Conservation (phyloP, 805 yeast species). For the Yarrowia sp. region DNA sequence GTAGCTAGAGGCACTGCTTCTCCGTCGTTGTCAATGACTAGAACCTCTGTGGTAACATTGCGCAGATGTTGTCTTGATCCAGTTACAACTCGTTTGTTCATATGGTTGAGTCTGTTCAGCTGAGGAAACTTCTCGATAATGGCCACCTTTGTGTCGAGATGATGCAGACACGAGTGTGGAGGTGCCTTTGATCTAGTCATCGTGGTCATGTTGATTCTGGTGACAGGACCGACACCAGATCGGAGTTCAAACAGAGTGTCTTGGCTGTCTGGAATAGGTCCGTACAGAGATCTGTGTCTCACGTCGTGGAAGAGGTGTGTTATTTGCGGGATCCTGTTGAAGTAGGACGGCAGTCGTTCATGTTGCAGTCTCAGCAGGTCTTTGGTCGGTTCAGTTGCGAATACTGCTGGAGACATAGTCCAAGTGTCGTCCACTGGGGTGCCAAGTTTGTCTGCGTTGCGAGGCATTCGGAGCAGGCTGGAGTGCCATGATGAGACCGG, state of each 20-base stretch:
- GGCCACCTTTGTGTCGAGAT: constrained; percentile 14
- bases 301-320: constrained; percentile 5
- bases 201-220: constrained; percentile 13
- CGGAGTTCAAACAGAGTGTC: constrained; percentile 18
- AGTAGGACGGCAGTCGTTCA: background rate
- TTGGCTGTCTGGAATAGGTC: constrained; percentile 2
- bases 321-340: background rate
- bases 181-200: constrained; percentile 14
- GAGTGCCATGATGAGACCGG: constrained; percentile 11
- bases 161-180: constrained; percentile 14
- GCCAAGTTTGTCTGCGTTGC: background rate
- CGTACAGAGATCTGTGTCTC: constrained; percentile 5
- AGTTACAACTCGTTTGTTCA: constrained; percentile 15
- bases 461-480: background rate
- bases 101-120: constrained; percentile 21
- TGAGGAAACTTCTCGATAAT: constrained; percentile 19
- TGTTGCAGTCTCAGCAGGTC: background rate
- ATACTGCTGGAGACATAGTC: constrained; percentile 19
- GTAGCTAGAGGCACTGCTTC: constrained; percentile 2
- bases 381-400: constrained; percentile 12
- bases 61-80: constrained; percentile 9
- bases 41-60: constrained; percentile 13
- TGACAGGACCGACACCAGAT: constrained; percentile 17
- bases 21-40: constrained; percentile 10
- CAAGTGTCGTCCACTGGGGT: constrained; percentile 11